Base-by-base conservation (phyloP, 345 rosid genomes). In the Aquilaria yunnanensis region DNA sequence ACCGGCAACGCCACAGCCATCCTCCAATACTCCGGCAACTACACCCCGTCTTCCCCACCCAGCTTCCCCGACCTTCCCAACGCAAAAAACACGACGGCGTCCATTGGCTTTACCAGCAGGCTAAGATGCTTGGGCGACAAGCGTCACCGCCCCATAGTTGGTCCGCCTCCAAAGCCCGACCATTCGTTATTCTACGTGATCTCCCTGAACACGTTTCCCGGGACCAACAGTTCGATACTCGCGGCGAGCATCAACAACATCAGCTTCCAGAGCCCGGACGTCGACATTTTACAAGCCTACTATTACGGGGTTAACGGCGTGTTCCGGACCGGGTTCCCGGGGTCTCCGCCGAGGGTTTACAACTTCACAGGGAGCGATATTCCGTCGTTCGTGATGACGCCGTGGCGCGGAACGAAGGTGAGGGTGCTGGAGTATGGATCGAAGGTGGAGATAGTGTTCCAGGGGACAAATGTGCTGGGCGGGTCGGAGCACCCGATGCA, bases 271-370 rank as follows among this genome's bases (percentile, higher is more conserved):
- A 14, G 37, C 6, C 77, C 77, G 8, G 3, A 5, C 0, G 65
- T 68, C 16, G 78, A 73, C 62, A 60, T 80, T 10, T 63, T 85
- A n/a, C 74, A 74, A 32, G 90, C 86, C 0, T 84, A 81, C 63
- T 75, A 75, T 72, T 46, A 66, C 37, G 60, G 41, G 59, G 30
- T 7, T 46, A 16, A 2, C 14, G 71, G 63, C 2, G 64, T 66
- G 8, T 71, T 66, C 70, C 56, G 67, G 2, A 29, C 34, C 0
- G 53, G 61, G 31, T 71, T 54, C 51, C 70, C 67, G 5, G 14
- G 14, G 12, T 1, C 43, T 1, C 75, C 75, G 12, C 67, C 67
- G 0, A 48, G 33, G 0, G 45, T 8, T 48, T 64, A 37, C 31
- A 46, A 70, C 54, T 70, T 50, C 60, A 70, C 74, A 0, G 74